Conservation (phyloP, 2,329 filamentous ascomycete species). For the Zymoseptoria pseudotritici region DNA sequence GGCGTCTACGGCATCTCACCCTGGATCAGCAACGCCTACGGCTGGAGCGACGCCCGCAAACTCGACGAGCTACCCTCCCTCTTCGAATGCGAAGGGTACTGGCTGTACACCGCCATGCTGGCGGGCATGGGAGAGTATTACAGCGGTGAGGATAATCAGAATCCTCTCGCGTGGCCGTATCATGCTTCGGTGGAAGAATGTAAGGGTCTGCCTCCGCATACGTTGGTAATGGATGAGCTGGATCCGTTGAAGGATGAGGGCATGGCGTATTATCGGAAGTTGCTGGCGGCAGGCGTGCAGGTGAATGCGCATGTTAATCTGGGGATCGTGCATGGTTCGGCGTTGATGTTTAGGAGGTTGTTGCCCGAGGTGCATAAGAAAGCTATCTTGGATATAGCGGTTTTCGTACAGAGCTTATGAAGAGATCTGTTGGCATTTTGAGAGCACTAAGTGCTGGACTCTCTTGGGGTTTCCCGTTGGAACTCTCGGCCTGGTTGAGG, state of each 20-base stretch:
- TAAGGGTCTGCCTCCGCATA: conserved; percentile 24
- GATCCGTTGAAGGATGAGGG: conserved; percentile 28
- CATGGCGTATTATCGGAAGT: conserved; percentile 22
- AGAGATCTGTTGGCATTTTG: background rate
- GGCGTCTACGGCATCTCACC: conserved; percentile 24
- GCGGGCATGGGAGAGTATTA: conserved; percentile 20
- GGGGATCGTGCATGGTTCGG: conserved; percentile 20
- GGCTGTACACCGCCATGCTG: conserved; percentile 13
- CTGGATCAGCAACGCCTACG: conserved; percentile 20
- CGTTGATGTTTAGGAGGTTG: conserved; percentile 19
- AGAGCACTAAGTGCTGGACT: background rate
- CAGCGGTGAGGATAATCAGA: conserved; percentile 13
- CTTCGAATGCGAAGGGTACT: conserved; percentile 24
- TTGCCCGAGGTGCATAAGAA: conserved; percentile 22
- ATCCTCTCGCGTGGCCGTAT: conserved; percentile 29
- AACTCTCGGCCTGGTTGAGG: no score
- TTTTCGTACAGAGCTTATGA: conserved; percentile 22
- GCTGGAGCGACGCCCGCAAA: conserved; percentile 13
- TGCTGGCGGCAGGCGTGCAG: conserved; percentile 21
- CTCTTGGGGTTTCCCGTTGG: background rate
- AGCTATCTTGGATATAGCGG: conserved; percentile 16
- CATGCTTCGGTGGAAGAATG: conserved; percentile 22
- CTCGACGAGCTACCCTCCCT: conserved; percentile 22
- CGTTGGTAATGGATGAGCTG: conserved; percentile 25
- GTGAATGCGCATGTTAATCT: conserved; percentile 21